A percentile compares a stretch with the other conserved stretches of the same genome.
Conservation (phyloP, 352 stramenopile species). For the Phytophthora hibernalis region DNA sequence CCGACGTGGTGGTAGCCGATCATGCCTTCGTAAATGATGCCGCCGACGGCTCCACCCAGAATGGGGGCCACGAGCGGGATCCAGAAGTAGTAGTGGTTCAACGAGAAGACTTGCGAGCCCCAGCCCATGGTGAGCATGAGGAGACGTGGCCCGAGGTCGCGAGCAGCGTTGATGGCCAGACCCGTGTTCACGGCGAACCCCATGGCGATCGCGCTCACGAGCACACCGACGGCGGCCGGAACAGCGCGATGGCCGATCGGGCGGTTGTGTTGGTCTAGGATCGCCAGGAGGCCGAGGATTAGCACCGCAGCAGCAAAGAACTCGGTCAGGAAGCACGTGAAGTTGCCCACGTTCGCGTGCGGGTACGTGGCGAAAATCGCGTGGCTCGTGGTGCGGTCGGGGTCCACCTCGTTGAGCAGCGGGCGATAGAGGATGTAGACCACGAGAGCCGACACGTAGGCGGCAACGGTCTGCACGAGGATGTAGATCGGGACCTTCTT, state of each 20-base stretch:
- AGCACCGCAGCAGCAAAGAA: conserved; percentile 52
- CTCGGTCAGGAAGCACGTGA: conserved; percentile 49
- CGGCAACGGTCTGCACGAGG: conserved; percentile 44
- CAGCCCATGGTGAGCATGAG: conserved; percentile 71
- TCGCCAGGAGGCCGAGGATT: conserved; percentile 66
- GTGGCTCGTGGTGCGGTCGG: conserved; percentile 34
- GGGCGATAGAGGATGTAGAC: conserved; percentile 61
- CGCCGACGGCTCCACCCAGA: conserved; percentile 58
- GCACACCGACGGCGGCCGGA: conserved; percentile 71
- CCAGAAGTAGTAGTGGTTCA: conserved; percentile 32
- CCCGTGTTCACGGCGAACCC: conserved; percentile 85
- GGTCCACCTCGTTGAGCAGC: conserved; percentile 51
- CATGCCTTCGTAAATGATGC: conserved; percentile 63
- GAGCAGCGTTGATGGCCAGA: conserved; percentile 73
- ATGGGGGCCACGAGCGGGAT: conserved; percentile 65
- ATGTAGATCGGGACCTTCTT: conserved; percentile 54
- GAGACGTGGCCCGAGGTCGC: conserved; percentile 70
- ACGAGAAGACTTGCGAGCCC: conserved; percentile 72
- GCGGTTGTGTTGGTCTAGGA: conserved; percentile 80
- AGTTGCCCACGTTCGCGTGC: conserved; percentile 36
- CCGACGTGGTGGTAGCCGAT: conserved; percentile 60
- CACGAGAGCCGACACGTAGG: conserved; percentile 43
- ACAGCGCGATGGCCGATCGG: conserved; percentile 69
- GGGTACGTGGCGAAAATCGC: conserved; percentile 49
- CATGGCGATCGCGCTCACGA: conserved; percentile 77